Base-by-base conservation (phyloP, 306 rosid genomes). In the Neltuma alba region DNA sequence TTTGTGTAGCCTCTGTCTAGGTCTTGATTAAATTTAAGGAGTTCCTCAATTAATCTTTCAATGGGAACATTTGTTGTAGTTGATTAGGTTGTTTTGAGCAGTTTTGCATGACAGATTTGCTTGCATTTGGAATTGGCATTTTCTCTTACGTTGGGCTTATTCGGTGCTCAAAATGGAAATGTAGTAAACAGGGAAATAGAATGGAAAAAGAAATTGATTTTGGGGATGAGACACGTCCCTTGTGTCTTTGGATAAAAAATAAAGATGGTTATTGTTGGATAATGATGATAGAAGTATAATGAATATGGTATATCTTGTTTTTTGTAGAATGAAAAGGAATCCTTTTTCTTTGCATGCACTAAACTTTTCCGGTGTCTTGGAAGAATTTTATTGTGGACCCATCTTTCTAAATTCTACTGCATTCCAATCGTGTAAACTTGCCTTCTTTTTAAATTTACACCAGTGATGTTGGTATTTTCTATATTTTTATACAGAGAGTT, bases 401-500 rank as follows among this genome's bases (percentile, higher is more conserved):
- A 25, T 31, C 55, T 11, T 65, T 54, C 55, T 41, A 10, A n/a
- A 74, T 73, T 80, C 42, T 48, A 62, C 27, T 52, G 37, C 1
- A 37, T 2, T 50, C 12, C 34, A 18, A 25, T 23, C 34, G 28
- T n/a, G 16, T 2, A 47, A 47, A 58, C 47, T 70, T 76, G 61
- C 27, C 44, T 50, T 80, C 57, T 80, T 61, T 50, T 47, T 50
- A n/a, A 40, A 18, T 33, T 71, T 21, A 52, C 30, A 16, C 38
- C 18, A 16, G 34, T 55, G 79, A 83, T 61, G 54, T 10, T 61
- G 42, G 21, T 80, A 21, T 70, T 47, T 30, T n/a, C 60, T 21
- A n/a, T 14, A n/a, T 52, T 34, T 18, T 15, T 70, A 9, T 54
- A 23, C 82, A 89, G 97, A 83, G 92, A 83, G 44, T 80, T 93